Conservation (phyloP, 306 rosid species). For the Ormosia semicastrata region DNA sequence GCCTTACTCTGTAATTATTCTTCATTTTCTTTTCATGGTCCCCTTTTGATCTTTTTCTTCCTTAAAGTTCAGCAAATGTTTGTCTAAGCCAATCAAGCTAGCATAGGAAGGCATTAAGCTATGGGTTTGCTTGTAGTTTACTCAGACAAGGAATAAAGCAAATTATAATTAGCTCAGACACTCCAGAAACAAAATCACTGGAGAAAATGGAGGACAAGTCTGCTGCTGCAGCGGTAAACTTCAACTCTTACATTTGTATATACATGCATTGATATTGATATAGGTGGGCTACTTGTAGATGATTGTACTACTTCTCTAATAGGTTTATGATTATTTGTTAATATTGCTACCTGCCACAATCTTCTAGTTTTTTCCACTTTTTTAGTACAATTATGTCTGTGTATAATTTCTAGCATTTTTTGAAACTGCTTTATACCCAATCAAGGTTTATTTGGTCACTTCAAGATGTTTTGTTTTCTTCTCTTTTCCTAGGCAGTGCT, state of each 20-base stretch:
- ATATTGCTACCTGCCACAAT: too few relatives aligned
- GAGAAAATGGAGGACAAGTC: conserved; percentile 76
- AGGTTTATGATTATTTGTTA: too few relatives aligned
- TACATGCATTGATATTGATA: not conserved
- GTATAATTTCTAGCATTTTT: too few relatives aligned
- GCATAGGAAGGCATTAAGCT: too few relatives aligned
- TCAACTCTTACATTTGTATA: conserved; percentile 7
- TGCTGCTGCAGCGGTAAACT: conserved; percentile 57
- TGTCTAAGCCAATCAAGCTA: not conserved
- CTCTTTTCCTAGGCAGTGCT: too few relatives aligned
- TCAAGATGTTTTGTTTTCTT: too few relatives aligned
- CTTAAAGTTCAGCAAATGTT: conserved; percentile 10
- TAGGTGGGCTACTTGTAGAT: not conserved
- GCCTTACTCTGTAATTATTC: not conserved
- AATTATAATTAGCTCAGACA: conserved; percentile 82
- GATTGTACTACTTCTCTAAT: too few relatives aligned
- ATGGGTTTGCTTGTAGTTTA: conserved; percentile 93
- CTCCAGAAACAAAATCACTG: conserved; percentile 68
- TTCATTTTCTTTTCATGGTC: conserved; percentile 1
- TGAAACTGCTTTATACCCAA: too few relatives aligned
- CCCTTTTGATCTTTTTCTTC: not conserved
- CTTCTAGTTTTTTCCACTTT: too few relatives aligned
- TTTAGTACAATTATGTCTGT: too few relatives aligned
- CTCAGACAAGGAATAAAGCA: conserved; percentile 97
- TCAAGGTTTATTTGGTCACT: too few relatives aligned